phyloP scores from a whole-genome alignment of 2,329 filamentous ascomycete genomes.

The Aspergillus viridinutans region DNA sequence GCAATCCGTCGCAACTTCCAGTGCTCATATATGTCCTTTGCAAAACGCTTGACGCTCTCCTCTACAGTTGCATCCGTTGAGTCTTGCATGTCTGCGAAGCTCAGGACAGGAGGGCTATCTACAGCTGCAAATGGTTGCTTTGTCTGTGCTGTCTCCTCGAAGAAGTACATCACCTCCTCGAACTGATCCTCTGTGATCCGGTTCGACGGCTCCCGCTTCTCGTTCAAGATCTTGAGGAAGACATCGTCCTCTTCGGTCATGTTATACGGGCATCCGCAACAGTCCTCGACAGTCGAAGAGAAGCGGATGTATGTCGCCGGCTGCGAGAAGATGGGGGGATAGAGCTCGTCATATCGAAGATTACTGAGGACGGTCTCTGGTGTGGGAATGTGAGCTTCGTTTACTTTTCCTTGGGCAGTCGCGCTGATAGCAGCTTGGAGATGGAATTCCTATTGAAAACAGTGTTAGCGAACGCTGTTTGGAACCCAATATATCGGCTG shows the following conservation, averaged over 20 bases:
- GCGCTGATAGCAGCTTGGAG: constrained; percentile 77
- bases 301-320: constrained; percentile 94
- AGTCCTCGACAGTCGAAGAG: constrained; percentile 97
- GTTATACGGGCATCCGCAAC: constrained; percentile 84
- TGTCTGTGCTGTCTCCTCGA: constrained; percentile 77
- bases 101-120: constrained; percentile 75
- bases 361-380: constrained; percentile 60
- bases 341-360: constrained; percentile 84
- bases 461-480: constrained; percentile 15
- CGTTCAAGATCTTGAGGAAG: constrained; percentile 80
- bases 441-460: constrained; percentile 74
- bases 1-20: constrained; percentile 72
- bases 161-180: constrained; percentile 90
- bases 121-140: constrained; percentile 87
- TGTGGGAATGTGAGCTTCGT: constrained; percentile 63
- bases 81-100: constrained; percentile 71
- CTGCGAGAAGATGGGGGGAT: constrained; percentile 72
- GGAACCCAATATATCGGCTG: constrained; percentile 7
- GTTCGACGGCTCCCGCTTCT: constrained; percentile 60
- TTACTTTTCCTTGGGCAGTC: constrained; percentile 56
- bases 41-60: constrained; percentile 53
- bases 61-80: constrained; percentile 59
- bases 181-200: constrained; percentile 86
- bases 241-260: constrained; percentile 87
- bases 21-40: constrained; percentile 81